Percentiles rank a stretch among this genome's conserved stretches.
Conservation (phyloP, 2,329 filamentous ascomycete genomes). For the Mycosphaerella sp. region DNA sequence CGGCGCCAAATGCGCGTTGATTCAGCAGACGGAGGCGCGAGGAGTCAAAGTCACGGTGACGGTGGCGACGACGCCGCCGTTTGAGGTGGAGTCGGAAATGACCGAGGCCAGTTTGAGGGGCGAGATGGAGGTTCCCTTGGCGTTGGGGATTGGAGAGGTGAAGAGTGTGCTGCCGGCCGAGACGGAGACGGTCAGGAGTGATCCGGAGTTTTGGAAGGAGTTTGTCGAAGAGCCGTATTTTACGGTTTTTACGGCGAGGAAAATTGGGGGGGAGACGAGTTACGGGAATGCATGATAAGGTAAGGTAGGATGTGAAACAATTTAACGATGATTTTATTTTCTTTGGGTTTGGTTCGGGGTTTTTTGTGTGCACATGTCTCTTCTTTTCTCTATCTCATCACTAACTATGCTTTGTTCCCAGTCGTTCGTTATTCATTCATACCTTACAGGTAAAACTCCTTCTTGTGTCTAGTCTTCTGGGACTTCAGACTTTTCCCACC, state of each 20-base stretch:
- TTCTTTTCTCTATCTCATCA: too few relatives aligned
- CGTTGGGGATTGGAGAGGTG: conserved; percentile 10
- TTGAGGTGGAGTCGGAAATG: conserved; percentile 8
- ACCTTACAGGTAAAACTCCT: not conserved
- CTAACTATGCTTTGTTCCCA: too few relatives aligned
- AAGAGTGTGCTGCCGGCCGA: conserved; percentile 6
- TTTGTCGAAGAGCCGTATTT: conserved; percentile 17
- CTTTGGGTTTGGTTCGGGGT: too few relatives aligned
- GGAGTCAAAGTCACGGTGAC: conserved; percentile 13
- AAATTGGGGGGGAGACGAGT: not conserved
- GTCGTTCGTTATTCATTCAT: too few relatives aligned
- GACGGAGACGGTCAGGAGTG: conserved; percentile 7
- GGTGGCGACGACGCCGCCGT: conserved; percentile 9
- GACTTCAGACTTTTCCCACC: conserved; percentile 51
- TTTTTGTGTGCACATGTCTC: too few relatives aligned
- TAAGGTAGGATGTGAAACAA: too few relatives aligned
- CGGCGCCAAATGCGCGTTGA: conserved; percentile 9
- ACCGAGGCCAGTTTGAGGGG: conserved; percentile 10
- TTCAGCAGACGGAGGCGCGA: conserved; percentile 7
- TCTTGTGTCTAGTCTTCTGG: conserved; percentile 20
- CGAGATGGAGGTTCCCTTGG: conserved; percentile 10
- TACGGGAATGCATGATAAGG: too few relatives aligned
- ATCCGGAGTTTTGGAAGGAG: conserved; percentile 16
- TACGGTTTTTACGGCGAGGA: conserved; percentile 12
- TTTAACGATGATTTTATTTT: too few relatives aligned